Conservation (phyloP, 2,329 filamentous ascomycete genomes). For the Phialophora chinensis region DNA sequence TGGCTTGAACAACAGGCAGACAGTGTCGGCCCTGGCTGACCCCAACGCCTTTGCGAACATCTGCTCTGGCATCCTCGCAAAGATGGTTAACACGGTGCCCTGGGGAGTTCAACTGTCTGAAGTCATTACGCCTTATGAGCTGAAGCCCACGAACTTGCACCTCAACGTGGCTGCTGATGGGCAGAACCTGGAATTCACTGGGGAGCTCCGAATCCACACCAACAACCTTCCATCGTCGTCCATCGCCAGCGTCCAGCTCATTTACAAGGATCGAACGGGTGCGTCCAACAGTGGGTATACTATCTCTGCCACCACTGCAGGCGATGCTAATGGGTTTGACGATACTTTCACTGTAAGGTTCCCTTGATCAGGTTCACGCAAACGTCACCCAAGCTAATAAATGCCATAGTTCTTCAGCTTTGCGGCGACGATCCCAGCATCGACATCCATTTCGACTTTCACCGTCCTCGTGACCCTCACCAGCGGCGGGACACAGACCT, state of each 20-base stretch:
- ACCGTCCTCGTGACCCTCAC: conserved; percentile 31
- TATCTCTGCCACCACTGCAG: conserved; percentile 56
- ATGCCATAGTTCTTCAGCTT: conserved; percentile 43
- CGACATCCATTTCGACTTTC: conserved; percentile 35
- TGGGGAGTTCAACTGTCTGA: conserved; percentile 30
- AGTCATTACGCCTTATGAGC: conserved; percentile 25
- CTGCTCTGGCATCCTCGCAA: conserved; percentile 28
- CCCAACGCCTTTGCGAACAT: conserved; percentile 18
- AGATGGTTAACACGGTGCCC: conserved; percentile 39
- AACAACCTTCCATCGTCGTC: conserved; percentile 53
- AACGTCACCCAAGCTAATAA: neutral
- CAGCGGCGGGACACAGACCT: conserved; percentile 30
- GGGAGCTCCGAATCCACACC: conserved; percentile 64
- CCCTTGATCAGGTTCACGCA: neutral
- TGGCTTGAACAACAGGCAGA: conserved; percentile 42
- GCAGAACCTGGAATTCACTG: conserved; percentile 59
- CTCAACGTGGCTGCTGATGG: conserved; percentile 51
- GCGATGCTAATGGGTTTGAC: conserved; percentile 63
- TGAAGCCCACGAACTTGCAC: conserved; percentile 34
- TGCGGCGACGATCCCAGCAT: conserved; percentile 31
- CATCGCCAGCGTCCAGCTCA: conserved; percentile 58
- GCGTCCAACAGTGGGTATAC: conserved; percentile 46
- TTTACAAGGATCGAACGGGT: conserved; percentile 60
- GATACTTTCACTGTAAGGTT: conserved; percentile 62
- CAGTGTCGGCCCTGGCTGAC: conserved; percentile 42